Base-by-base conservation (phyloP, 2,329 filamentous ascomycete genomes). In the Neophaeococcomyces mojaviensis region DNA sequence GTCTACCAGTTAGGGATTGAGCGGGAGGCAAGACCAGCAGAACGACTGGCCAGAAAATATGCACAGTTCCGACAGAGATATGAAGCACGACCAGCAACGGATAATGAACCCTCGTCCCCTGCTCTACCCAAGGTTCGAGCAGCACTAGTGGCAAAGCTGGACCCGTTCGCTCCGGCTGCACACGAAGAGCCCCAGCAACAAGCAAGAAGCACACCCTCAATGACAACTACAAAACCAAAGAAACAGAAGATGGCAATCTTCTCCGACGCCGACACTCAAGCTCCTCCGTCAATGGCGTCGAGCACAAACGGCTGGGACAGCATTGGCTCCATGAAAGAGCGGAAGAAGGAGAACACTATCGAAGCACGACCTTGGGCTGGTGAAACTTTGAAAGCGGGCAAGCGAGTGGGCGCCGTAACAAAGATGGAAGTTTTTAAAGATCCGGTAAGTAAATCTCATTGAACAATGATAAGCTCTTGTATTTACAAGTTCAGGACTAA, bases 401-500 rank as follows among this genome's bases (percentile, higher is more conserved):
- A 88, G 58, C 92, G 87, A 70, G 86, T 87, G 69, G 79, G 73
- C 35, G 79, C 76, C 26, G 77, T 76, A 44, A 75, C 82, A 44
- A 97, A 96, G 73, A 84, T 98, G 81, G 73, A 83, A 61, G 79
- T 98, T 37, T 98, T 96, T 73, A 90, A 86, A 74, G 92, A 98
- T 74, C 74, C 85, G 85, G 92, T 98, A 84, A 83, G 88, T 76
- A 63, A 59, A 63, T 62, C 57, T 55, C 53, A 54, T 57, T 53
- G 53, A 56, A 54, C 56, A 60, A 57, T 62, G 60, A 64, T 59
- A 64, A 64, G 22, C 68, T 72, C 76, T 75, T 65, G 74, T 88
- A 79, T 92, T 92, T 87, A 92, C 88, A 75, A 81, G 77, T 74
- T 78, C 79, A 96, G 89, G 88, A 95, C 89, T 96, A 95, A 96